Base-by-base conservation (phyloP, 1,284 basidiomycete species). In the Leccinum griseonigrum region DNA sequence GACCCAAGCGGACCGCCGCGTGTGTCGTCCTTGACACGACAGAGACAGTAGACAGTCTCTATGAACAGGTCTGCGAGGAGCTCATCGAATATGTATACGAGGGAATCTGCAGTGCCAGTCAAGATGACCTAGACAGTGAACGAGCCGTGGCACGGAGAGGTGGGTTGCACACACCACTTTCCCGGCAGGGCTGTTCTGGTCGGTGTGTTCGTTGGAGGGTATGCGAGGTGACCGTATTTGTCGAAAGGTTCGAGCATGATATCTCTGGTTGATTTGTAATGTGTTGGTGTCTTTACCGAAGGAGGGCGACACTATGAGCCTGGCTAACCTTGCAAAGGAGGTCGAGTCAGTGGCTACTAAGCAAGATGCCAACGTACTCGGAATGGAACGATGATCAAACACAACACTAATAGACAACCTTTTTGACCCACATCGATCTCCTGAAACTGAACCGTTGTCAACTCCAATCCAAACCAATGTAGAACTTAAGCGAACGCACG, bases 31-130 rank as follows among this genome's bases (percentile, higher is more conserved):
- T 72, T 68, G 3, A 83, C 83, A 50, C 84, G 81, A 7, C 81
- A 83, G 3, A 87, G 75, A 67, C 84, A 86, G 59, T 84, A 76
- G 34, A 88, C 76, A 4, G 72, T 74, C 32, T 68, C 68, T n/a
- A 85, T 79, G 2, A 70, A 59, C 0, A 71, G 62, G 1, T 74
- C 72, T 1, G 71, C 63, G 3, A 81, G 70, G 2, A 87, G 76
- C 57, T 81, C 77, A 34, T 77, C 70, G 22, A 88, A 77, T 10
- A 87, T 76, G 60, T 86, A 82, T 3, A 86, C 86, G 6, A 88
- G 78, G 0, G 82, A 83, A 0, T 86, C 86, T 1, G 86, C 86
- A 0, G 81, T 83, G 4, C 86, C 86, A 0, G 86, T 87, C 29
- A 88, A 74, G 3, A 84, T 75, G 31, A 70, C 63, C 70, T 77